Evolutionary conservation across 345 rosid genomes (phyloP).

Genomic region (Eucalyptus dawsonii): DNA sequence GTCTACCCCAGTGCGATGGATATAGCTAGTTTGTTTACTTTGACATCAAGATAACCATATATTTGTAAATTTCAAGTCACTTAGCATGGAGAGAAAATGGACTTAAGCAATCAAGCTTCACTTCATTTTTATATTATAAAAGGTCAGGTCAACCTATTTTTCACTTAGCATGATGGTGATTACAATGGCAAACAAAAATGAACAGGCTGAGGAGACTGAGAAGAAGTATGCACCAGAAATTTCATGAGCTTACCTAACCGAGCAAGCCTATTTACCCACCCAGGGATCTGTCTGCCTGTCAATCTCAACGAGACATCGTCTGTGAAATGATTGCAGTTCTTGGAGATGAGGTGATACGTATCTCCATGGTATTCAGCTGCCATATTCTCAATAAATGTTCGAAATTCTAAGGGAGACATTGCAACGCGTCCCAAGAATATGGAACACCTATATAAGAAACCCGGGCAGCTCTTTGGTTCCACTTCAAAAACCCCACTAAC

Average conservation of each 20-base stretch:
- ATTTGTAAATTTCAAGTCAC: neutral
- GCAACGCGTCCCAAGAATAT: slow-evolving; percentile 23
- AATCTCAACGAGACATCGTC: slow-evolving; percentile 45
- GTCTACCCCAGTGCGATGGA: neutral
- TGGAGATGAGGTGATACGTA: slow-evolving; percentile 67
- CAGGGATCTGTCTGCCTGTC: slow-evolving; percentile 46
- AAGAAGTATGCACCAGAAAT: neutral
- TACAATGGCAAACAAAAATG: neutral
- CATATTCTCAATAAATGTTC: slow-evolving; percentile 38
- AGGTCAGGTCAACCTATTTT: neutral
- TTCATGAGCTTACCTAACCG: slow-evolving; percentile 35
- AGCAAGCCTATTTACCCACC: slow-evolving; percentile 79
- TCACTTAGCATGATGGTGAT: neutral
- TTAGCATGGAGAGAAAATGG: neutral
- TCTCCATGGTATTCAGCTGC: slow-evolving; percentile 79
- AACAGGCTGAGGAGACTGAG: neutral
- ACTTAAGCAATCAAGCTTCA: neutral
- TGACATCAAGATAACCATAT: neutral
- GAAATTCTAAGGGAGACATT: slow-evolving; percentile 43
- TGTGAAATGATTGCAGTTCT: slow-evolving; percentile 78
- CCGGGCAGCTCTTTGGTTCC: slow-evolving; percentile 69
- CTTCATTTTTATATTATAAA: neutral
- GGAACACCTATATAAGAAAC: slow-evolving; percentile 49
- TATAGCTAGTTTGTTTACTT: neutral
- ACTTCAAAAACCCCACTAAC: slow-evolving; percentile 83